Percentiles rank a stretch among this genome's conserved stretches.
These are phyloP conservation scores for Pelargonium myrrhifolium DNA, from an alignment of 441 rosid species.

Conservation along the genomic window DNA sequence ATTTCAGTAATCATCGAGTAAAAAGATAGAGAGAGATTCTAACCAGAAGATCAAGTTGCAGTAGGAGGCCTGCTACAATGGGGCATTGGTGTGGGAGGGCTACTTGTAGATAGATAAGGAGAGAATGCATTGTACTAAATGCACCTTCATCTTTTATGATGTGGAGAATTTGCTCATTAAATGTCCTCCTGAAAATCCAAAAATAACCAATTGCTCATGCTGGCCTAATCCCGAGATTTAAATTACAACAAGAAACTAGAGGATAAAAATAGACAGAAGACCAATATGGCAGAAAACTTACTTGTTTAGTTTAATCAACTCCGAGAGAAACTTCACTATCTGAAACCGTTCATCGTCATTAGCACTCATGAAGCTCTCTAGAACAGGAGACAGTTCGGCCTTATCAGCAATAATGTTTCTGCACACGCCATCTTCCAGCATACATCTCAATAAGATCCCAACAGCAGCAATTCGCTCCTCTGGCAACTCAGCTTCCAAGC, in stretches of 20 bases:
- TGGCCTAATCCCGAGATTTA: not conserved
- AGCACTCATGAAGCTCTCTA: constrained; percentile 42
- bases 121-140: constrained; percentile 58
- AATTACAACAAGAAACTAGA: not conserved
- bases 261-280: not conserved
- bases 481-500: constrained; percentile 43
- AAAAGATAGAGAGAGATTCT: constrained; percentile 15
- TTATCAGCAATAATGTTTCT: constrained; percentile 52
- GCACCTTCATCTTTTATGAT: constrained; percentile 51
- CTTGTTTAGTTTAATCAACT: constrained; percentile 55
- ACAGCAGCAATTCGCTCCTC: constrained; percentile 60
- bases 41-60: constrained; percentile 74
- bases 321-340: constrained; percentile 49
- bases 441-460: constrained; percentile 44
- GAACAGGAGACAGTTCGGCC: constrained; percentile 45
- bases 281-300: constrained; percentile 18
- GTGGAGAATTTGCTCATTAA: constrained; percentile 50
- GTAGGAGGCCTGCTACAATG: constrained; percentile 56
- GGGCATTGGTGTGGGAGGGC: constrained; percentile 51
- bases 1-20: not conserved
- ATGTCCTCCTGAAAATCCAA: constrained; percentile 39
- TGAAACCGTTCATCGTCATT: constrained; percentile 40
- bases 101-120: constrained; percentile 48
- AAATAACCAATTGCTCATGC: not conserved
- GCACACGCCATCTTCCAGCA: constrained; percentile 54